phyloP scores from a whole-genome alignment of 345 rosid genomes.

The Populus ilicifolia region DNA sequence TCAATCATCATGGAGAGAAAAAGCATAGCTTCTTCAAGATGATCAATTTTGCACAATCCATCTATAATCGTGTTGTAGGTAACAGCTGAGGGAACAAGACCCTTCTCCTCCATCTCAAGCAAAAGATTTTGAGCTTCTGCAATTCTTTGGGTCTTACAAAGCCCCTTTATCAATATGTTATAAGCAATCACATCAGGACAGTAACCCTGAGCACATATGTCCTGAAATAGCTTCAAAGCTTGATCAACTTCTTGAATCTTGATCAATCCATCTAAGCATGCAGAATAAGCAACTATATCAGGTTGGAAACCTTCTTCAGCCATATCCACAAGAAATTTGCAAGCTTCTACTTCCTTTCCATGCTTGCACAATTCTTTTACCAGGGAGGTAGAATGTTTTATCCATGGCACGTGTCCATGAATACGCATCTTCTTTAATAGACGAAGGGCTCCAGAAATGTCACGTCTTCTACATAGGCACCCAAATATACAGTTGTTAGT shows the following conservation, averaged over 20 bases:
- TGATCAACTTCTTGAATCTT: conserved; percentile 49
- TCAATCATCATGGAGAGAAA: conserved; percentile 53
- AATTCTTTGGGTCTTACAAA: conserved; percentile 57
- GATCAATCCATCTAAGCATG: conserved; percentile 62
- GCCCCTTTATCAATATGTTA: conserved; percentile 67
- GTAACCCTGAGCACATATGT: conserved; percentile 50
- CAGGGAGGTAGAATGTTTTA: conserved; percentile 64
- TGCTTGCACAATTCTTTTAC: conserved; percentile 52
- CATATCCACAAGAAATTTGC: conserved; percentile 56
- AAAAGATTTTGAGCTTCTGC: conserved; percentile 55
- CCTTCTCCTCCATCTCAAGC: conserved; percentile 58
- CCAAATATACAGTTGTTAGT: conserved; percentile 65
- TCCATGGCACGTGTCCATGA: conserved; percentile 77
- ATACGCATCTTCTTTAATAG: conserved; percentile 62
- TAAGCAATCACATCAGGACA: conserved; percentile 79
- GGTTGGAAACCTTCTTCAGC: conserved; percentile 71
- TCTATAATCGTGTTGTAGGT: conserved; percentile 73
- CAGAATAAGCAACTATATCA: conserved; percentile 72
- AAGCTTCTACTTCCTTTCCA: conserved; percentile 56
- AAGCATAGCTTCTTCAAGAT: conserved; percentile 47
- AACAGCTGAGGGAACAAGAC: conserved; percentile 67
- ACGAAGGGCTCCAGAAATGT: conserved; percentile 56
- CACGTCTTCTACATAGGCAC: conserved; percentile 58
- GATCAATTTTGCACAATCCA: conserved; percentile 76
- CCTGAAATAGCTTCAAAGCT: conserved; percentile 61